Conservation (phyloP, 2,329 filamentous ascomycete species). For the Fusarium mexicanum region DNA sequence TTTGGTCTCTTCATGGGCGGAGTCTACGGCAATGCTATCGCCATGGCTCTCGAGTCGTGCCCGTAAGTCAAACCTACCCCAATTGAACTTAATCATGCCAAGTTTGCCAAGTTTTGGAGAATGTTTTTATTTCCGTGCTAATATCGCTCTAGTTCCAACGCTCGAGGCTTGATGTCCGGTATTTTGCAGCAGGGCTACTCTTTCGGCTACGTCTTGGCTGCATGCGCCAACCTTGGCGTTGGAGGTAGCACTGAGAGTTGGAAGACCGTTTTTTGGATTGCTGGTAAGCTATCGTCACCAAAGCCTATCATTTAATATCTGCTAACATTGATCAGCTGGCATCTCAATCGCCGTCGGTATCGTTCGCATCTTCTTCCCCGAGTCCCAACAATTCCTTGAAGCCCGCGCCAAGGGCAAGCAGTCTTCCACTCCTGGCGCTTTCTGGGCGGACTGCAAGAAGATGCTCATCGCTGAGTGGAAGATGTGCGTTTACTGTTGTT, state of each 20-base stretch:
- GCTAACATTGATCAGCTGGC: constrained; percentile 56
- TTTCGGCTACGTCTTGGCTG: constrained; percentile 81
- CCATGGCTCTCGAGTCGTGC: constrained; percentile 80
- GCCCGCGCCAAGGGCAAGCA: constrained; percentile 70
- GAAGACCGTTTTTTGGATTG: constrained; percentile 82
- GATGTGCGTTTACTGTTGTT: constrained; percentile 79
- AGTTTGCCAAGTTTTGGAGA: constrained; percentile 29
- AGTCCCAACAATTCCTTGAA: constrained; percentile 79
- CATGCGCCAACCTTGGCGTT: constrained; percentile 78
- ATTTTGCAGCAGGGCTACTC: constrained; percentile 86
- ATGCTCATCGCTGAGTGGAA: constrained; percentile 79
- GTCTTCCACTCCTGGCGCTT: constrained; percentile 57
- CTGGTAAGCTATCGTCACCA: constrained; percentile 44
- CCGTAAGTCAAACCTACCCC: constrained; percentile 57
- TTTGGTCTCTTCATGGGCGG: constrained; percentile 86
- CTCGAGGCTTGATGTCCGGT: constrained; percentile 82
- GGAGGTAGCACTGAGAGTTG: constrained; percentile 70
- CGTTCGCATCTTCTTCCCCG: constrained; percentile 74
- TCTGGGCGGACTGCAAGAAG: constrained; percentile 74
- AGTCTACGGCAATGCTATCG: constrained; percentile 81
- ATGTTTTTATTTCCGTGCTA: constrained; percentile 31
- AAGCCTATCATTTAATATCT: not conserved
- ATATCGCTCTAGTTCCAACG: constrained; percentile 58
- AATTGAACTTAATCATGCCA: not conserved
- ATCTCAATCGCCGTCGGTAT: constrained; percentile 75